Conservation (phyloP, 192 early-diverging fungal species). For the Mortierella claussenii region DNA sequence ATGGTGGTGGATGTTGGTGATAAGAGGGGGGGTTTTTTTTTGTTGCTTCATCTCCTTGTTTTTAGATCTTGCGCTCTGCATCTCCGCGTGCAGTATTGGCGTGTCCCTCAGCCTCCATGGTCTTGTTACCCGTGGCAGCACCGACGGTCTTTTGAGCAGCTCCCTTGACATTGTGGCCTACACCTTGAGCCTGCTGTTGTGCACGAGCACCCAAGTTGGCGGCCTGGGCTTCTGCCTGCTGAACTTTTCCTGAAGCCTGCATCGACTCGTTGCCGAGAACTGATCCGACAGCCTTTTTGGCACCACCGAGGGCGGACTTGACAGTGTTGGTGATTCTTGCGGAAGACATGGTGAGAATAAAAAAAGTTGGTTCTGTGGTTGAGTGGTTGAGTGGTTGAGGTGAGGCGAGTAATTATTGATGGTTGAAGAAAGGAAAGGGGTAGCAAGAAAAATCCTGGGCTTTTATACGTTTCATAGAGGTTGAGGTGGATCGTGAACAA, state of each 20-base stretch:
- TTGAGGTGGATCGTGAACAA: too few relatives aligned
- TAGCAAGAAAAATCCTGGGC: too few relatives aligned
- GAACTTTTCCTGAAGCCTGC: conserved; percentile 27
- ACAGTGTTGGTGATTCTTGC: conserved; percentile 21
- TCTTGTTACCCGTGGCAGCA: conserved; percentile 11
- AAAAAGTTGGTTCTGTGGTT: not conserved
- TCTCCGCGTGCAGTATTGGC: conserved; percentile 6
- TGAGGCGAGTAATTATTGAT: not conserved
- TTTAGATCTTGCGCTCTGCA: conserved; percentile 28
- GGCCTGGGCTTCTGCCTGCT: conserved; percentile 22
- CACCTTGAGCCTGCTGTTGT: conserved; percentile 19
- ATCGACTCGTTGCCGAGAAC: conserved; percentile 28
- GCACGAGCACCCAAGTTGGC: conserved; percentile 14
- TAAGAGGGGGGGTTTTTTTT: too few relatives aligned
- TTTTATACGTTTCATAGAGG: not conserved
- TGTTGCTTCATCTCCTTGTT: not conserved
- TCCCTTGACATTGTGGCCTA: conserved; percentile 18
- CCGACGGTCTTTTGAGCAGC: conserved; percentile 12
- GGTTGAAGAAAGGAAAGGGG: not conserved
- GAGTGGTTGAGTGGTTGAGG: not conserved
- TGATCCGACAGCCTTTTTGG: conserved; percentile 34
- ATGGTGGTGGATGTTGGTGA: too few relatives aligned
- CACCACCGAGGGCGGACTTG: conserved; percentile 25
- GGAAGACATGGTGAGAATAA: conserved; percentile 14
- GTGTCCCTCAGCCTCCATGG: conserved; percentile 22